phyloP scores from a whole-genome alignment of 768 basidiomycete genomes.

The Suillus fuscotomentosus region DNA sequence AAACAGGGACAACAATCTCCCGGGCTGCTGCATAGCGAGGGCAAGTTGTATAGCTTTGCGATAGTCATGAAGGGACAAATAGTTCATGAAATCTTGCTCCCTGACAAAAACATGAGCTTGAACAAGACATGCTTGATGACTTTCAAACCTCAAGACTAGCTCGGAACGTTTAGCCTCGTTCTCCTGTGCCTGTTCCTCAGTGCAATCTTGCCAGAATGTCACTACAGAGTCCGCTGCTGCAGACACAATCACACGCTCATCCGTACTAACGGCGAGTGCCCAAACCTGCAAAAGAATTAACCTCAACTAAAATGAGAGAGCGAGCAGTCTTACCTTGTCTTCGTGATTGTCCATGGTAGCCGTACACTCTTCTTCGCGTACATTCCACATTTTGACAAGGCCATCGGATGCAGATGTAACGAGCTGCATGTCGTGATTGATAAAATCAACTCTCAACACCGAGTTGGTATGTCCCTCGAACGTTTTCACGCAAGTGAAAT shows the following conservation, averaged over 20 bases:
- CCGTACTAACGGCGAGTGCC: constrained; percentile 82
- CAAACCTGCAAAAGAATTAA: constrained; percentile 67
- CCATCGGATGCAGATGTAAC: constrained; percentile 93
- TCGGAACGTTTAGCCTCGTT: constrained; percentile 71
- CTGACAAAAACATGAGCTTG: constrained; percentile 39
- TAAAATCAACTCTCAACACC: constrained; percentile 88
- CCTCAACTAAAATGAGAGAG: constrained; percentile 4
- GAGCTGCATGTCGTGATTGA: constrained; percentile 80
- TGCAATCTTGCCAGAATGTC: constrained; percentile 96
- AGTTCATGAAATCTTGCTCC: constrained; percentile 95
- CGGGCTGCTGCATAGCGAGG: constrained; percentile 91
- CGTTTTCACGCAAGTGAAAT: constrained; percentile 92
- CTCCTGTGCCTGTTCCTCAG: constrained; percentile 76
- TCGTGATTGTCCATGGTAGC: constrained; percentile 95
- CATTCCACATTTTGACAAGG: constrained; percentile 93
- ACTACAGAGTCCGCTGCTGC: constrained; percentile 95
- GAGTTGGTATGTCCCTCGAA: constrained; percentile 99
- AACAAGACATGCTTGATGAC: neutral
- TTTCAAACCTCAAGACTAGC: constrained; percentile 74
- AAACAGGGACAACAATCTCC: constrained; percentile 80
- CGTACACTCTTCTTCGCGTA: constrained; percentile 83
- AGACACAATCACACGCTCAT: constrained; percentile 85
- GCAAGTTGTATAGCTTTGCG: constrained; percentile 89
- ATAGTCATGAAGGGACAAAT: constrained; percentile 84
- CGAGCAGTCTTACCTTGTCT: constrained; percentile 69